Base-by-base conservation (phyloP, 139 green algal species). In the Picochlorum costavermella region DNA sequence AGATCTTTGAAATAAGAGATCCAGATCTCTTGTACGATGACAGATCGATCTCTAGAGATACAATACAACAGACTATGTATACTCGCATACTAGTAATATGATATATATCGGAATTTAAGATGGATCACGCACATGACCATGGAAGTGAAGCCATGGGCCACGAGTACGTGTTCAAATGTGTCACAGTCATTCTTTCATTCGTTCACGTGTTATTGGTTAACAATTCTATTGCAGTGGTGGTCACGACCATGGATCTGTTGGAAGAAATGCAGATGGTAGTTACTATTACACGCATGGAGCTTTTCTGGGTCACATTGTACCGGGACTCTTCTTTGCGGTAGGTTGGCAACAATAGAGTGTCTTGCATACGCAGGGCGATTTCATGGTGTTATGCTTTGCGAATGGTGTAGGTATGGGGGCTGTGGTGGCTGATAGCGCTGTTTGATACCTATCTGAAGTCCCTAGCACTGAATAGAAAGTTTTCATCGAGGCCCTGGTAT, bases 221-320 rank as follows among this genome's bases (percentile, higher is more conserved):
- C 11, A 12, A 40, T 40, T 2, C 17, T 6, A 23, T 55, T 20
- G 48, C 48, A 23, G n/a, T 59, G 23, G 25, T 25, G n/a, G 25
- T 3, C 23, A 29, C 3, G 20, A 17, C 28, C 58, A 64, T 28
- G 25, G 43, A 17, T 29, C 25, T 30, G 33, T 66, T 13, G n/a
- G 13, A 16, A 10, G 36, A 20, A 43, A 45, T 57, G 33, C 60
- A 26, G 60, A 66, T 57, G 60, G 60, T 40, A 66, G 60, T 45
- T 66, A 73, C 50, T 64, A 56, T 16, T 77, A 77, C 28, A 68
- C 33, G 0, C 77, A 85, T 26, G 79, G 79, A 16, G 74, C 59
- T 2, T 83, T 69, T 31, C 11, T 66, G 2, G 79, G 79, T 1
- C 79, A 86, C 36, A 28, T 83, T 5, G 56, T 86, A 0, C 79